Conservation (phyloP, 768 basidiomycete genomes). For the Coprinopsis sp. region DNA sequence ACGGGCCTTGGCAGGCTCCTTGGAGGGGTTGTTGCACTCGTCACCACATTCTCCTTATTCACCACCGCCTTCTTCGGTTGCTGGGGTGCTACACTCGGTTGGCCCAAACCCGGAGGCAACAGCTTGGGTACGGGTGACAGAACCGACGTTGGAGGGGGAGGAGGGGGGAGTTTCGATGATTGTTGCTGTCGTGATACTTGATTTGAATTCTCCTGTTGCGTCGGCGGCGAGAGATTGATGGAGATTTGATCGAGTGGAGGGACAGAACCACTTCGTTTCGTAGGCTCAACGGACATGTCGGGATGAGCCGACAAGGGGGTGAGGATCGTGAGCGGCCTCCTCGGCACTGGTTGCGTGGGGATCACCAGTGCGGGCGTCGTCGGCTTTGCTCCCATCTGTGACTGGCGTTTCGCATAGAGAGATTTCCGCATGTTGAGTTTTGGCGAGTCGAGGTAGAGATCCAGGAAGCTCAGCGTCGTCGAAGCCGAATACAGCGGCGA, state of each 20-base stretch:
- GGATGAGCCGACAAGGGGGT: constrained; percentile 7
- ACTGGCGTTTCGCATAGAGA: constrained; percentile 8
- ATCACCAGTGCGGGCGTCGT: constrained; percentile 17
- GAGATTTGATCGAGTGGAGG: constrained; percentile 10
- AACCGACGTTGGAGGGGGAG: constrained; percentile 5
- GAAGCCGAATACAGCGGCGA: constrained; percentile 27
- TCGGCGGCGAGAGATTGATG: no score
- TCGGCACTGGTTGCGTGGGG: constrained; percentile 12
- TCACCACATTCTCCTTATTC: no score
- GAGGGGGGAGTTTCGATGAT: constrained; percentile 13
- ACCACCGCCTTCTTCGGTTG: background rate
- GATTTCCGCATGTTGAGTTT: constrained; percentile 14
- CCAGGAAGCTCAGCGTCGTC: constrained; percentile 31
- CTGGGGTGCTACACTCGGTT: no score
- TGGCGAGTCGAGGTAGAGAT: constrained; percentile 32
- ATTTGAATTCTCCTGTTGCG: no score
- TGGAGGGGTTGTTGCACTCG: background rate
- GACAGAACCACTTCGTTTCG: constrained; percentile 14
- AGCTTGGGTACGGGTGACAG: background rate
- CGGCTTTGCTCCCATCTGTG: constrained; percentile 10
- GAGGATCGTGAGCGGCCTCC: constrained; percentile 14
- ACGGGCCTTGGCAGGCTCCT: background rate
- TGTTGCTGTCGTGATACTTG: no score
- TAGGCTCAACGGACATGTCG: background rate
- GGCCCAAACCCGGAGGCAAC: background rate